A percentile compares a stretch with the other conserved stretches of the same genome.
These are phyloP conservation scores for Colletotrichum zoysiae DNA, from an alignment of 2,329 filamentous ascomycete species.

Conservation along the genomic window DNA sequence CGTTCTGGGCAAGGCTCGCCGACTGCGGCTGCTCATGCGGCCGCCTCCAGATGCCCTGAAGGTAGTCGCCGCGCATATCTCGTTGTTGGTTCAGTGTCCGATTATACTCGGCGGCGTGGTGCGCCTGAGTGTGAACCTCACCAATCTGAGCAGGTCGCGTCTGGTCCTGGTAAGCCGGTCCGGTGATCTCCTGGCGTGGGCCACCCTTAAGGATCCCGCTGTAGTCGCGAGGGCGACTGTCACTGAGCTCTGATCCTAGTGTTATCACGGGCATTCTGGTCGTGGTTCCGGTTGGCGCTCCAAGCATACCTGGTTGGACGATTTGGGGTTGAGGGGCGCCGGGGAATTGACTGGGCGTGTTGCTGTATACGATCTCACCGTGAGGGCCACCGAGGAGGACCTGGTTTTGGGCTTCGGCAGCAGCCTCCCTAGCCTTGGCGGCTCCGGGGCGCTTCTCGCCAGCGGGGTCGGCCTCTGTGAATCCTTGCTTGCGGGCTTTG, in stretches of 20 bases:
- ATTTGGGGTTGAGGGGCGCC: conserved; percentile 76
- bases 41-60: conserved; percentile 85
- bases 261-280: conserved; percentile 88
- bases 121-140: conserved; percentile 87
- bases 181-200: conserved; percentile 89
- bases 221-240: conserved; percentile 84
- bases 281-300: conserved; percentile 71
- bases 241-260: conserved; percentile 80
- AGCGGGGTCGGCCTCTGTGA: conserved; percentile 95
- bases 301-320: conserved; percentile 79
- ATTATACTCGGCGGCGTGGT: conserved; percentile 92
- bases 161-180: conserved; percentile 88
- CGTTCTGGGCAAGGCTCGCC: conserved; percentile 61
- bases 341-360: conserved; percentile 74
- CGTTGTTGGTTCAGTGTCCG: conserved; percentile 85
- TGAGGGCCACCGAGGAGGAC: conserved; percentile 76
- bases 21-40: conserved; percentile 80
- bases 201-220: conserved; percentile 81
- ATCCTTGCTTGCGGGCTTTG: conserved; percentile 96
- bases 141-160: conserved; percentile 80
- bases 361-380: conserved; percentile 90
- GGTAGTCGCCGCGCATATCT: conserved; percentile 81
- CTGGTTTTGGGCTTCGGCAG: conserved; percentile 76
- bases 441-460: conserved; percentile 96
- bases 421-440: conserved; percentile 87